Evolutionary conservation across 1,284 basidiomycete species (phyloP).

Genomic region (Melampsora abietis-canadensis): DNA sequence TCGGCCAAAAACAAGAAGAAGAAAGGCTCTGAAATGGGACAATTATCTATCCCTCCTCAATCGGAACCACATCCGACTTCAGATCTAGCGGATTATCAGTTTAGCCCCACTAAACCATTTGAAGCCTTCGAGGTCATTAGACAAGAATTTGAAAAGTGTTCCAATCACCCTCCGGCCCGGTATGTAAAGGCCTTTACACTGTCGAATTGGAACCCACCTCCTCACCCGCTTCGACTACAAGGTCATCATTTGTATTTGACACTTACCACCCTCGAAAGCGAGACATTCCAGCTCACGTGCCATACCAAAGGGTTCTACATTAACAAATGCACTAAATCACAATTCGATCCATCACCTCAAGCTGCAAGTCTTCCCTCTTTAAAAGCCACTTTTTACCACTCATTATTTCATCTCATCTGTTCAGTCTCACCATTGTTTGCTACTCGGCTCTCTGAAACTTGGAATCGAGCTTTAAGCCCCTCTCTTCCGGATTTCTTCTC

Average conservation of each 20-base stretch:
- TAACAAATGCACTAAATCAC: constrained; percentile 52
- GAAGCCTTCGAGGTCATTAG: constrained; percentile 54
- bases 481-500: constrained; percentile 52
- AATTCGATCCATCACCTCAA: constrained; percentile 41
- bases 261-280: constrained; percentile 60
- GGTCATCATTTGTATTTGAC: constrained; percentile 61
- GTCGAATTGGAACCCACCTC: constrained; percentile 62
- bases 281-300: constrained; percentile 59
- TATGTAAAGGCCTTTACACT: constrained; percentile 58
- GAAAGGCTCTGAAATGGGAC: constrained; percentile 25
- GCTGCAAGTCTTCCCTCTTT: neutral
- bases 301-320: constrained; percentile 60
- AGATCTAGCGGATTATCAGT: constrained; percentile 45
- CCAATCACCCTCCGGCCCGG: constrained; percentile 51
- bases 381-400: constrained; percentile 8
- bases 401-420: constrained; percentile 36
- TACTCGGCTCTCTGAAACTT: constrained; percentile 23
- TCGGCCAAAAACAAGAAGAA: constrained; percentile 44
- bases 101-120: constrained; percentile 51
- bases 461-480: constrained; percentile 41
- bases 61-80: constrained; percentile 22
- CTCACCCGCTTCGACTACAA: constrained; percentile 58
- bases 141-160: constrained; percentile 53
- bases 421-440: constrained; percentile 26
- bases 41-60: constrained; percentile 29